Evolutionary conservation across 495 filamentous ascomycete genomes (phyloP), one percentile per base, ranked within the genome.

Genomic region (Margaritispora aquatica): DNA sequence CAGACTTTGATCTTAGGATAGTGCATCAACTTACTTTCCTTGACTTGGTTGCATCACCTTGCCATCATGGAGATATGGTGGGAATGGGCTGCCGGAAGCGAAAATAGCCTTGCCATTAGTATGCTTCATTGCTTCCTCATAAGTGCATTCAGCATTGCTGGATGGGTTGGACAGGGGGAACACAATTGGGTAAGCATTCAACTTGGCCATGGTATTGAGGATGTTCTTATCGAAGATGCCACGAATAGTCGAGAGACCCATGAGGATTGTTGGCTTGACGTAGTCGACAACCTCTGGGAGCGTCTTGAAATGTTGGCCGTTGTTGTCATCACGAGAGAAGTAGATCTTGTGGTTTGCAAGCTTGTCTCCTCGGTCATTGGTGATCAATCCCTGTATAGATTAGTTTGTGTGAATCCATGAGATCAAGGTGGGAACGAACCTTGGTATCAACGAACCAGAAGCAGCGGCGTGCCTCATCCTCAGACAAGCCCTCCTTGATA

Each of bases 131-230:
- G 88, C 88, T 59, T 83, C 81, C 71, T 88, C 88, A 61, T 82
- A 90, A 51, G 88, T 90, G 69, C 88, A 92, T 70, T 92, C 88
- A 26, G 86, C 87, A 69, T 90, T 88, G 68, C 80, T 81, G 13
- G 82, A 86, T 27, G 88, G 88, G 74, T 92, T 92, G 57, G 88
- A 90, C 13, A 92, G 78, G 20, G 88, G 88, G 78, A 92, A 90
- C 71, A 91, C 84, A 71, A 92, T 87, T 50, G 88, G 88, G 48
- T 72, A 69, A 23, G 83, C 75, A 73, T 90, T 89, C 73, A 85
- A 78, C 60, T 80, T 69, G 23, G 81, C 86, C 88, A 92, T 90
- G 71, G 85, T 86, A 53, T 73, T 76, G 34, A 92, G 76, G 59
- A 90, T 84, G 21, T 84, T 69, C 41, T 82, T 78, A 51, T 83